Conservation (phyloP, 441 rosid species). For the Breynia disticha region DNA sequence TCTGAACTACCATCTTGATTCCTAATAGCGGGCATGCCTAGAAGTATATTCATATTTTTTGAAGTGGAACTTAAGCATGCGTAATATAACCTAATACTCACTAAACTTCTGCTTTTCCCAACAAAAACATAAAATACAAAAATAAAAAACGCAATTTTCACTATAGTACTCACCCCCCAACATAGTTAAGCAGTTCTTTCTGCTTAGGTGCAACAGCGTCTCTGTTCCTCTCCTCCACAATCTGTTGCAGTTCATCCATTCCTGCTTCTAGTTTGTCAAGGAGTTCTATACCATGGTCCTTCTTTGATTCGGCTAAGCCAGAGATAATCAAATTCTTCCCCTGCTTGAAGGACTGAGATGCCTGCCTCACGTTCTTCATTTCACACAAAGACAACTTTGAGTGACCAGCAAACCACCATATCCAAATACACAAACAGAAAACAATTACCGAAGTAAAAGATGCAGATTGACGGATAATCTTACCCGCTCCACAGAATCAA, state of each 20-base stretch:
- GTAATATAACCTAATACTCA: too few relatives aligned
- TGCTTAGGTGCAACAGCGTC: conserved; percentile 89
- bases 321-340: conserved; percentile 66
- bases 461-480: conserved; percentile 8
- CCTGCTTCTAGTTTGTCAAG: conserved; percentile 77
- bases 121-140: neutral
- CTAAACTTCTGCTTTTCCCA: too few relatives aligned
- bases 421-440: neutral
- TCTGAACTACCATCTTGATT: too few relatives aligned
- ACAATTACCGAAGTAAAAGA: neutral
- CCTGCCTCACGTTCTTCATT: conserved; percentile 84
- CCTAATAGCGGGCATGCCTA: too few relatives aligned
- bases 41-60: too few relatives aligned
- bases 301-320: conserved; percentile 81
- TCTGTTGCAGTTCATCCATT: conserved; percentile 77
- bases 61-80: too few relatives aligned
- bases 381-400: conserved; percentile 9
- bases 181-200: conserved; percentile 80
- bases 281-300: conserved; percentile 68
- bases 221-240: conserved; percentile 75
- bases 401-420: conserved; percentile 8
- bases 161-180: conserved; percentile 57
- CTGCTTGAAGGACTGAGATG: conserved; percentile 62
- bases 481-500: conserved; percentile 91
- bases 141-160: conserved; percentile 1